A percentile compares a stretch with the other conserved stretches of the same genome.
Conservation (phyloP, 768 basidiomycete genomes). For the Termitomyces sp. region DNA sequence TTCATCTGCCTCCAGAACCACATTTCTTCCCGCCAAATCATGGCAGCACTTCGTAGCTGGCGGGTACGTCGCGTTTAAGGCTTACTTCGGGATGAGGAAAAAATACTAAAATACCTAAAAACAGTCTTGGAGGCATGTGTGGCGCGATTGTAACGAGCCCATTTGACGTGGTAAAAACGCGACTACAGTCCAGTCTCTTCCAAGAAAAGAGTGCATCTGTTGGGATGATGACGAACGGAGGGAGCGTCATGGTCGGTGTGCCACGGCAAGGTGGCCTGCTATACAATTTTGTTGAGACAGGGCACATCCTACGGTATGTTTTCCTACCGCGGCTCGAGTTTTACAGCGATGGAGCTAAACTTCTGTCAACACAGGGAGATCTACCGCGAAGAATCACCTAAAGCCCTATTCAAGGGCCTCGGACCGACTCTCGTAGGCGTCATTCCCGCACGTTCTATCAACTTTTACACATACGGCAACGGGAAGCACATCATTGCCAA, state of each 20-base stretch:
- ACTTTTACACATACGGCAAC: conserved; percentile 97
- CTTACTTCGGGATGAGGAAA: background rate
- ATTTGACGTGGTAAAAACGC: conserved; percentile 98
- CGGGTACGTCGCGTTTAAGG: conserved; percentile 53
- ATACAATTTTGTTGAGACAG: conserved; percentile 95
- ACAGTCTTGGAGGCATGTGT: conserved; percentile 93
- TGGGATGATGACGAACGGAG: conserved; percentile 35
- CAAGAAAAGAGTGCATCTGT: conserved; percentile 36
- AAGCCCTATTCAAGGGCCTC: conserved; percentile 91
- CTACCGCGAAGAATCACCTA: conserved; percentile 81
- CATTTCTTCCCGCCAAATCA: conserved; percentile 65
- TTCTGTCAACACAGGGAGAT: conserved; percentile 60
- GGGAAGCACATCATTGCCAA: conserved; percentile 90
- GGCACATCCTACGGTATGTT: conserved; percentile 75
- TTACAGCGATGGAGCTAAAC: background rate
- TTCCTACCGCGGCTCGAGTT: background rate
- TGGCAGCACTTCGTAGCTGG: conserved; percentile 85
- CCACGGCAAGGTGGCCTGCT: conserved; percentile 56
- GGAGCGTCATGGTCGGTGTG: conserved; percentile 33
- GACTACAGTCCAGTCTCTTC: conserved; percentile 90
- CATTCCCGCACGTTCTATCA: conserved; percentile 93
- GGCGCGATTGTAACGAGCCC: conserved; percentile 96
- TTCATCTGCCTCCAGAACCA: conserved; percentile 29
- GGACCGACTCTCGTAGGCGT: conserved; percentile 94
- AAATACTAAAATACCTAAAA: background rate